Evolutionary conservation across 805 yeast genomes (phyloP).

Genomic region (Zygotorulaspora florentina): DNA sequence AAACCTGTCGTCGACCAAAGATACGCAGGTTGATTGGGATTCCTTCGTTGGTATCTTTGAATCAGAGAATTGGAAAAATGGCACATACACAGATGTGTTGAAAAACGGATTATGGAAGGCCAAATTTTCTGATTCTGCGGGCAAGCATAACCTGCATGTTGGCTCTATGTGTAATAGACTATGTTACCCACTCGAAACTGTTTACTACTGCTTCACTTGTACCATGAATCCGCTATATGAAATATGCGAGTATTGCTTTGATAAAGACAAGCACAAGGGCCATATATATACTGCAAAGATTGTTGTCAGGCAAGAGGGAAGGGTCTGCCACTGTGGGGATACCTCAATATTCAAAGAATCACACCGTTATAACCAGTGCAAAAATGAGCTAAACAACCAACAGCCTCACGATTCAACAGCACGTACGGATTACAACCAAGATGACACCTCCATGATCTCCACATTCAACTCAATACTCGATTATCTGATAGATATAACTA

Average conservation of each 20-base stretch:
- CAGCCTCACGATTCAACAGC: background rate
- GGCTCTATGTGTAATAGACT: conserved; percentile 27
- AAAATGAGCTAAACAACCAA: conserved; percentile 19
- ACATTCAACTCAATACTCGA: conserved; percentile 25
- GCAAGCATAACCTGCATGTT: conserved; percentile 15
- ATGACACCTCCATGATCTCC: conserved; percentile 9
- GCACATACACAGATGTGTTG: conserved; percentile 17
- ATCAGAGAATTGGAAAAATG: conserved; percentile 22
- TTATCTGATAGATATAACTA: conserved; percentile 23
- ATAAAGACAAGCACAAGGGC: conserved; percentile 61
- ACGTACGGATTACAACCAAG: background rate
- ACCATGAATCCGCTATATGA: conserved; percentile 32
- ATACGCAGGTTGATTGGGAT: conserved; percentile 23
- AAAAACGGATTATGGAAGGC: conserved; percentile 19
- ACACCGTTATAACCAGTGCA: conserved; percentile 18
- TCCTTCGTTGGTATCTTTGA: conserved; percentile 16
- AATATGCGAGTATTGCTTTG: conserved; percentile 71
- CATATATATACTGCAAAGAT: conserved; percentile 42
- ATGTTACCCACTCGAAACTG: conserved; percentile 29
- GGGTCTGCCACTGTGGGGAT: conserved; percentile 34
- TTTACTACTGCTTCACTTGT: conserved; percentile 34
- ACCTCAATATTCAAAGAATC: conserved; percentile 23
- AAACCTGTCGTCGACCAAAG: conserved; percentile 13
- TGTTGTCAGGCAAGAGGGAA: conserved; percentile 30
- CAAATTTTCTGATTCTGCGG: background rate